These are phyloP conservation scores for Nepenthes mirabilis DNA, from an alignment of 148 eudicot species.

Conservation along the genomic window DNA sequence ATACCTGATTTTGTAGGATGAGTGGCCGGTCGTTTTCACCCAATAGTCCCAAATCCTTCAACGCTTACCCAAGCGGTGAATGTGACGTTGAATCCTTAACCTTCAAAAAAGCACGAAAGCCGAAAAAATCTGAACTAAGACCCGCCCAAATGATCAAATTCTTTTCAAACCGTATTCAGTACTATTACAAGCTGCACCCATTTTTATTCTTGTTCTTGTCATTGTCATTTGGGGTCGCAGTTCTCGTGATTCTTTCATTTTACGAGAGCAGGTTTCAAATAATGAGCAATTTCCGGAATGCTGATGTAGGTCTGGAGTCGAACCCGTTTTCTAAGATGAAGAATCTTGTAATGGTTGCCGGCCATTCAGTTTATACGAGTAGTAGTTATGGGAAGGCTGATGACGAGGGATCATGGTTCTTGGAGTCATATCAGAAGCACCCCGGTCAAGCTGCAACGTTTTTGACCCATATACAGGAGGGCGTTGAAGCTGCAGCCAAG, in stretches of 20 bases:
- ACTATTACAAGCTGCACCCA: slow-evolving; percentile 57
- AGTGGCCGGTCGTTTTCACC: slow-evolving; percentile 42
- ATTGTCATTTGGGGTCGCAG: slow-evolving; percentile 42
- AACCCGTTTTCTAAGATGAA: slow-evolving; percentile 50
- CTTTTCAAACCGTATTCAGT: slow-evolving; percentile 23
- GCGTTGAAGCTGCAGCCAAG: slow-evolving; percentile 54
- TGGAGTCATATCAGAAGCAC: slow-evolving; percentile 86
- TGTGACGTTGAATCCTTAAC: slow-evolving; percentile 74
- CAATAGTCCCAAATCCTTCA: slow-evolving; percentile 58
- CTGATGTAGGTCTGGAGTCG: slow-evolving; percentile 11
- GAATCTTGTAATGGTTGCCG: slow-evolving; percentile 97
- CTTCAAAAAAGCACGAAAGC: slow-evolving; percentile 37
- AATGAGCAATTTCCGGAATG: slow-evolving; percentile 17
- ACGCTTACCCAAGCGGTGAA: slow-evolving; percentile 62
- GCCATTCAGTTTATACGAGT: slow-evolving; percentile 94
- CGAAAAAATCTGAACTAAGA: slow-evolving; percentile 23
- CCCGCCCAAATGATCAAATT: slow-evolving; percentile 50
- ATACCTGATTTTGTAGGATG: slow-evolving; percentile 23
- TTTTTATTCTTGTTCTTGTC: slow-evolving; percentile 31
- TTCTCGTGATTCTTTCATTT: slow-evolving; percentile 31
- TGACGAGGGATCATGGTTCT: slow-evolving; percentile 80
- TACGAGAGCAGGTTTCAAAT: slow-evolving; percentile 24
- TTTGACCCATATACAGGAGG: slow-evolving; percentile 64
- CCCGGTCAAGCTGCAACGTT: slow-evolving; percentile 95
- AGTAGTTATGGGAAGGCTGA: slow-evolving; percentile 76